phyloP scores from a whole-genome alignment of 2,329 filamentous ascomycete genomes.

The Monascus ruber region DNA sequence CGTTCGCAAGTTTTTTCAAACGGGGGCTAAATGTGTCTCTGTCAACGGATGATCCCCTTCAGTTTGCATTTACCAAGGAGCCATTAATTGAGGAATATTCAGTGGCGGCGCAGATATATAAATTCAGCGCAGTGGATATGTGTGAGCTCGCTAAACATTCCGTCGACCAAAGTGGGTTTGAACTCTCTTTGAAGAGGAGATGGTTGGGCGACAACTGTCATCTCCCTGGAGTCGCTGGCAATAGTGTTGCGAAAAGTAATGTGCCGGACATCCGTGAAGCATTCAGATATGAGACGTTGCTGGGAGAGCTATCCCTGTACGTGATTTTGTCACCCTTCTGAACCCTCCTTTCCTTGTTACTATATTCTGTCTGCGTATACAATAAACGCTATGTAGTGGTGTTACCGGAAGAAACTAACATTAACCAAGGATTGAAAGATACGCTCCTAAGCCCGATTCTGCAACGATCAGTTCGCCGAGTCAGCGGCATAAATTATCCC shows the following conservation, averaged over 20 bases:
- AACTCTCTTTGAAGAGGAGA: constrained; percentile 74
- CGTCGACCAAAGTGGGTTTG: constrained; percentile 88
- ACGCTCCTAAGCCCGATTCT: constrained; percentile 6
- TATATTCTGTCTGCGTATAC: neutral
- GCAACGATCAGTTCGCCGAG: neutral
- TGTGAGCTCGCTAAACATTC: constrained; percentile 95
- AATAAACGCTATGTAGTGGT: neutral
- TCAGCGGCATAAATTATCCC: neutral
- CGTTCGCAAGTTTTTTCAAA: constrained; percentile 90
- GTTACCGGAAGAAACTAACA: no score
- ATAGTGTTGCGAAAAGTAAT: constrained; percentile 91
- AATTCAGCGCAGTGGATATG: constrained; percentile 94
- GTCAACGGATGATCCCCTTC: constrained; percentile 90
- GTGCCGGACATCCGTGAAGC: constrained; percentile 86
- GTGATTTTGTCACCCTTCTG: constrained; percentile 5
- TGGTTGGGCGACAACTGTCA: constrained; percentile 78
- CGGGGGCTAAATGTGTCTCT: constrained; percentile 90
- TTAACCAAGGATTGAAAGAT: constrained; percentile 15
- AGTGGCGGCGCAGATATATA: constrained; percentile 96
- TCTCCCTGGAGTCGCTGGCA: constrained; percentile 68
- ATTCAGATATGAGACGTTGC: constrained; percentile 75
- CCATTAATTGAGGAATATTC: constrained; percentile 97
- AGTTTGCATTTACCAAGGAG: constrained; percentile 98
- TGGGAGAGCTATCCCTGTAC: constrained; percentile 77
- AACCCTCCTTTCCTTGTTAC: neutral